Conservation (phyloP, 352 stramenopile genomes). For the Labyrinthula sp. region DNA sequence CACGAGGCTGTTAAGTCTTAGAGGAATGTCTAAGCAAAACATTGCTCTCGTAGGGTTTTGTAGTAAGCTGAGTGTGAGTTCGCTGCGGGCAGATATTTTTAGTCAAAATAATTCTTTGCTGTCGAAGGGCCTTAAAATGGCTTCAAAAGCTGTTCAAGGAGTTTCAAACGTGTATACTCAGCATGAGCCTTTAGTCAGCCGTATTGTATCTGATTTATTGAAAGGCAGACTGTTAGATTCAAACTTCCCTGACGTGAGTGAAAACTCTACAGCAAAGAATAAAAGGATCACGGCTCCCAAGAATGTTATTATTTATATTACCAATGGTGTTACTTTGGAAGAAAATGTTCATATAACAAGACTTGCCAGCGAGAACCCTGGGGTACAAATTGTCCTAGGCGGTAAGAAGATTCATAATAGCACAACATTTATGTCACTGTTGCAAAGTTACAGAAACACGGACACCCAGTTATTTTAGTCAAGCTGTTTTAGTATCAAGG, state of each 20-base stretch:
- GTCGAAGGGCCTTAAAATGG: conserved; percentile 53
- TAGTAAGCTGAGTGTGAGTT: conserved; percentile 31
- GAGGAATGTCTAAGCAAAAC: conserved; percentile 46
- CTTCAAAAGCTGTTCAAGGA: conserved; percentile 69
- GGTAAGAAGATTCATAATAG: conserved; percentile 88
- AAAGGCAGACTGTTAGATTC: conserved; percentile 52
- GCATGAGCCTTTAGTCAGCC: conserved; percentile 81
- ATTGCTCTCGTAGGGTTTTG: conserved; percentile 40
- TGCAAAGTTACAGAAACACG: too few relatives aligned
- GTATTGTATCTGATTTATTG: conserved; percentile 52
- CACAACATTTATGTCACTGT: conserved; percentile 76
- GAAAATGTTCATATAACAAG: conserved; percentile 89
- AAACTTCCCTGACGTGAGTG: conserved; percentile 32
- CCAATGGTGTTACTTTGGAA: conserved; percentile 91
- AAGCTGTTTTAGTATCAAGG: too few relatives aligned
- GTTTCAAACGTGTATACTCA: conserved; percentile 96
- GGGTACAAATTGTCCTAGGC: conserved; percentile 68
- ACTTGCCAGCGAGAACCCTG: conserved; percentile 64
- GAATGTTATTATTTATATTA: conserved; percentile 86
- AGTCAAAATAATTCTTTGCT: conserved; percentile 46
- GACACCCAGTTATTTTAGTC: too few relatives aligned
- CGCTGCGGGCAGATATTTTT: too few relatives aligned
- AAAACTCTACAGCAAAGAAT: conserved; percentile 19
- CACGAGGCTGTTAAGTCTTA: conserved; percentile 25
- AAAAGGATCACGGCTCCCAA: conserved; percentile 11